These are phyloP conservation scores for Penicillium sp. DNA, from an alignment of 2,329 filamentous ascomycete genomes.

Conservation along the genomic window DNA sequence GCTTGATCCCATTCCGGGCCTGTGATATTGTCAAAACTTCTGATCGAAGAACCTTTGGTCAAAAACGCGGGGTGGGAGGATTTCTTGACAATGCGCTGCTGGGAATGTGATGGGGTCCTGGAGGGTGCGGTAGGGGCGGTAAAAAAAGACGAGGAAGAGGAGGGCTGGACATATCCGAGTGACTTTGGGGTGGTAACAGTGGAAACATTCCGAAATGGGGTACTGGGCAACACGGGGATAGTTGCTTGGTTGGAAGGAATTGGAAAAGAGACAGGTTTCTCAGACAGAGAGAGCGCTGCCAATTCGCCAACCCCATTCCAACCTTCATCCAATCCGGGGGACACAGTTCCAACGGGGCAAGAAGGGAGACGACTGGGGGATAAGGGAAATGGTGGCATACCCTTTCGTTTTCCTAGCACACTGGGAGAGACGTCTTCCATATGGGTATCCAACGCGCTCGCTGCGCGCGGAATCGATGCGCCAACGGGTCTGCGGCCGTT, in stretches of 20 bases:
- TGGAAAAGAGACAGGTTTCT: background rate
- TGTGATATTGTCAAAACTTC: conserved; percentile 52
- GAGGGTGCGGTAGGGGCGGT: conserved; percentile 36
- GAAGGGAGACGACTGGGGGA: conserved; percentile 20
- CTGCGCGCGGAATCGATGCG: conserved; percentile 42
- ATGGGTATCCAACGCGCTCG: conserved; percentile 45
- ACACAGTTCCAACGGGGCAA: conserved; percentile 12
- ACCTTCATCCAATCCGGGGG: background rate
- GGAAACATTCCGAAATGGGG: conserved; percentile 15
- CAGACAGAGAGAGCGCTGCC: background rate
- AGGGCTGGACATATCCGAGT: conserved; percentile 42
- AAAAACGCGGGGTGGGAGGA: conserved; percentile 54
- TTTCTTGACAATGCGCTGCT: conserved; percentile 29
- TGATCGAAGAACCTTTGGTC: conserved; percentile 70
- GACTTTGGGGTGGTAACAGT: conserved; percentile 13
- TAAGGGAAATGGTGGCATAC: conserved; percentile 48
- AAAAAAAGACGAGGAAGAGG: conserved; percentile 27
- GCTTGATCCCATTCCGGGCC: conserved; percentile 68
- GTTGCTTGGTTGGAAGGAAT: background rate
- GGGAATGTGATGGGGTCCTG: conserved; percentile 9
- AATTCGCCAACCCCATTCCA: background rate
- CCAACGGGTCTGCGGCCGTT: conserved; percentile 51
- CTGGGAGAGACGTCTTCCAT: conserved; percentile 39
- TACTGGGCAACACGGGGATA: conserved; percentile 4
- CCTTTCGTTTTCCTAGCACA: conserved; percentile 51